Evolutionary conservation across 225 moss, liverwort and hornwort genomes (phyloP).

Genomic region (Pleurozium schreberi): DNA sequence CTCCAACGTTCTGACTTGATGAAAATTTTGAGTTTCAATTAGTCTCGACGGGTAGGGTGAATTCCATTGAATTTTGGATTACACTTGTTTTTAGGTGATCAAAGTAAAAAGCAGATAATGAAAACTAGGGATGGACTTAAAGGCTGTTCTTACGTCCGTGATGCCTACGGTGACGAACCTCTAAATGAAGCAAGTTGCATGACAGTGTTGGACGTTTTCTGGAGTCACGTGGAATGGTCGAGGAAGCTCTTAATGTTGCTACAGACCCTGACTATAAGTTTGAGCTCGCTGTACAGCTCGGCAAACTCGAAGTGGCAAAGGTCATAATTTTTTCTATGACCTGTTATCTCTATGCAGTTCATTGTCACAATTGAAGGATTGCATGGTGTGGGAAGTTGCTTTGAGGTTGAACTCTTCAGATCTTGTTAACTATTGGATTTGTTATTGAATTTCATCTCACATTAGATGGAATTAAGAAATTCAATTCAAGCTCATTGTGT

Average conservation of each 20-base stretch:
- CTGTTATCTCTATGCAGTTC: background rate
- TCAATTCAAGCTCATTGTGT: background rate
- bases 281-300: constrained; percentile 85
- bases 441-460: background rate
- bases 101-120: background rate
- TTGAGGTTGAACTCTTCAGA: background rate
- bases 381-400: background rate
- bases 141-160: background rate
- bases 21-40: background rate
- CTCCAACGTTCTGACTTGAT: background rate
- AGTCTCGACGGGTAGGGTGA: background rate
- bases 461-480: background rate
- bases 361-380: background rate
- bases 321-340: constrained; percentile 6
- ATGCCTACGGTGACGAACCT: background rate
- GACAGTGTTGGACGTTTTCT: constrained; percentile 88
- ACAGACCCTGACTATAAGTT: constrained; percentile 92
- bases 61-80: background rate
- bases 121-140: background rate
- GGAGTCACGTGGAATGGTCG: constrained; percentile 93
- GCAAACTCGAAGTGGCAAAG: constrained; percentile 79
- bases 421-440: background rate
- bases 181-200: background rate
- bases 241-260: constrained; percentile 73
- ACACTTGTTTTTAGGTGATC: background rate